These are phyloP conservation scores for Polygonum aviculare DNA, from an alignment of 148 eudicot species.

Conservation along the genomic window DNA sequence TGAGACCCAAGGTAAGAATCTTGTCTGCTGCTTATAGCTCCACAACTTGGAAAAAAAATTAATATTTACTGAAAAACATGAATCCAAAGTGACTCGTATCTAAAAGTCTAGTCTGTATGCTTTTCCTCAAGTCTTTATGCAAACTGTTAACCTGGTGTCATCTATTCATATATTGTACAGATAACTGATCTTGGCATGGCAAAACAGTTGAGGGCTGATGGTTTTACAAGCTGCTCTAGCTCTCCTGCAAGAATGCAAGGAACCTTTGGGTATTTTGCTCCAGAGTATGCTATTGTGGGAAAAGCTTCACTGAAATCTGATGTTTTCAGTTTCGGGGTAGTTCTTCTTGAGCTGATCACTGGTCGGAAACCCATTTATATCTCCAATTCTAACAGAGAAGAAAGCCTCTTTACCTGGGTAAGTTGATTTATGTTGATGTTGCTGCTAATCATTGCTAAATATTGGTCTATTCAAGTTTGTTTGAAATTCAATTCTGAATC, in stretches of 20 bases:
- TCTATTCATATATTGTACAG: conserved; percentile 27
- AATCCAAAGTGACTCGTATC: not conserved
- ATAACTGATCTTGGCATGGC: conserved; percentile 99
- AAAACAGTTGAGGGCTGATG: conserved; percentile 60
- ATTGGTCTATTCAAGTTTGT: not conserved
- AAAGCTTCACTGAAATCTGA: conserved; percentile 83
- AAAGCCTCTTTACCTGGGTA: conserved; percentile 98
- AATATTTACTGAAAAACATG: not conserved
- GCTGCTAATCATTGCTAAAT: too few species aligned
- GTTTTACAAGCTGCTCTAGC: conserved; percentile 53
- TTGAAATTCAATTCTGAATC: too few species aligned
- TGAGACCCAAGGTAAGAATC: conserved; percentile 65
- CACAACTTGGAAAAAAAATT: not conserved
- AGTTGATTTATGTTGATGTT: not conserved
- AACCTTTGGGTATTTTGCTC: conserved; percentile 97
- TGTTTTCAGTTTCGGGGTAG: conserved; percentile 98
- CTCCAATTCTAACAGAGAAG: conserved; percentile 46
- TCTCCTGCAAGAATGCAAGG: conserved; percentile 96
- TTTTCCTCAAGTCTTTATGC: not conserved
- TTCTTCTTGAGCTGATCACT: conserved; percentile 83
- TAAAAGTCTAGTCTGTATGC: not conserved
- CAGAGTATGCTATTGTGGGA: conserved; percentile 86
- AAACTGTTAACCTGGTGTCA: not conserved
- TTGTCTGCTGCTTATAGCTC: not conserved
- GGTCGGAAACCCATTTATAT: conserved; percentile 77